phyloP scores from a whole-genome alignment of 1,284 basidiomycete genomes.

The Agaricales sp. region DNA sequence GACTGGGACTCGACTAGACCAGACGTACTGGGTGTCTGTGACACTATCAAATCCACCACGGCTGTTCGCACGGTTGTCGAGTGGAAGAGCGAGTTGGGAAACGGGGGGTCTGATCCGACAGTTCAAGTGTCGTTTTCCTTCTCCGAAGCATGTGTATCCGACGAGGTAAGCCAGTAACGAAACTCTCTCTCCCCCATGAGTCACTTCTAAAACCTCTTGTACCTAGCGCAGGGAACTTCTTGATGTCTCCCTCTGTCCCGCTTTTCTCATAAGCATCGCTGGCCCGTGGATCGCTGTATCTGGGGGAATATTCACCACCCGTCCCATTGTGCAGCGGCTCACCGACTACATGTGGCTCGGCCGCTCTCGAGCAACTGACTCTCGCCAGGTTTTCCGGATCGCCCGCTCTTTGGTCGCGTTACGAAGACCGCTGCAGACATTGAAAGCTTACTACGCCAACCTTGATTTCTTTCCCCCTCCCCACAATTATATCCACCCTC shows the following conservation, averaged over 20 bases:
- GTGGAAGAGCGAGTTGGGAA: conserved; percentile 7
- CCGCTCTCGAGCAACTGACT: conserved; percentile 4
- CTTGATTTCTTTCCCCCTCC: not conserved
- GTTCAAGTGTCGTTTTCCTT: conserved; percentile 6
- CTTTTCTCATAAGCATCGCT: conserved; percentile 9
- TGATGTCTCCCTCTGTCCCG: conserved; percentile 6
- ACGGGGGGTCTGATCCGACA: conserved; percentile 7
- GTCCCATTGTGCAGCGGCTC: conserved; percentile 9
- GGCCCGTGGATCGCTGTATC: conserved; percentile 9
- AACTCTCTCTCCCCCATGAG: not conserved
- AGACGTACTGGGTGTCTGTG: conserved; percentile 4
- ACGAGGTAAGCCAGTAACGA: not conserved
- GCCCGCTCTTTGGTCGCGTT: conserved; percentile 1
- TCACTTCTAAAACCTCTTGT: not conserved
- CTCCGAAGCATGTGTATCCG: not conserved
- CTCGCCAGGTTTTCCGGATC: conserved; percentile 7
- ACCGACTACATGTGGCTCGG: conserved; percentile 10
- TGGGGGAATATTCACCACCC: conserved; percentile 7
- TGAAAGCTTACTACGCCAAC: not conserved
- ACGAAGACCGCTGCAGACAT: not conserved
- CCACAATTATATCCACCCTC: not conserved
- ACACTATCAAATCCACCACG: conserved; percentile 2
- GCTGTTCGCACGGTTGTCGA: conserved; percentile 4
- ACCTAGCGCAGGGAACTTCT: not conserved
- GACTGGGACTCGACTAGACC: no score